Percentiles rank a stretch among this genome's conserved stretches.
phyloP scores from a whole-genome alignment of 306 rosid genomes.

The Fagus sylvatica region DNA sequence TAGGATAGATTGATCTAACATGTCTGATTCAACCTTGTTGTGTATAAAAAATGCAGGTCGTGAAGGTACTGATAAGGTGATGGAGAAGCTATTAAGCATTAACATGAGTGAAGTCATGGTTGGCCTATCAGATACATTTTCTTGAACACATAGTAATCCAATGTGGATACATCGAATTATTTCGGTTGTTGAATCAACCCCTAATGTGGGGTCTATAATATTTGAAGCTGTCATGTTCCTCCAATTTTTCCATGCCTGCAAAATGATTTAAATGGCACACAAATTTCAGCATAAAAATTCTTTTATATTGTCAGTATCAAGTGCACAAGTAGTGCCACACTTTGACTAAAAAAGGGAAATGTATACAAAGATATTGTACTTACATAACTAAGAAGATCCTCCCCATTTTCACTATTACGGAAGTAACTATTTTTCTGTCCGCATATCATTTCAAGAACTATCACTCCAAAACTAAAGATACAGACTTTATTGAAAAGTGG shows the following conservation, averaged over 20 bases:
- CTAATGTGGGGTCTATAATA: conserved; percentile 6
- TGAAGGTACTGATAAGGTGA: conserved; percentile 19
- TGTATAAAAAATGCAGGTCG: conserved; percentile 18
- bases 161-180: conserved; percentile 50
- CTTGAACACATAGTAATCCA: conserved; percentile 56
- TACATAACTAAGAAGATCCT: too few species aligned
- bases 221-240: not conserved
- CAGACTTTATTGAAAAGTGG: too few species aligned
- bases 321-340: too few species aligned
- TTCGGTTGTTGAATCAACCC: not conserved
- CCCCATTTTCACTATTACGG: not conserved
- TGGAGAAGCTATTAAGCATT: conserved; percentile 21
- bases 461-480: too few species aligned
- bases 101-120: conserved; percentile 27
- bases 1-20: not conserved
- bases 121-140: conserved; percentile 39
- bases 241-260: conserved; percentile 33
- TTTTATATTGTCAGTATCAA: too few species aligned
- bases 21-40: not conserved
- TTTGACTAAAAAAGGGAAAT: too few species aligned
- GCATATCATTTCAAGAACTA: too few species aligned
- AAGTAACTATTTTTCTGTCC: too few species aligned
- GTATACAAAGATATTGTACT: too few species aligned
- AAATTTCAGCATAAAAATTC: not conserved
- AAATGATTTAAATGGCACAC: not conserved